phyloP scores from a whole-genome alignment of 495 filamentous ascomycete genomes.

The Aspergillus heteromorphus region DNA sequence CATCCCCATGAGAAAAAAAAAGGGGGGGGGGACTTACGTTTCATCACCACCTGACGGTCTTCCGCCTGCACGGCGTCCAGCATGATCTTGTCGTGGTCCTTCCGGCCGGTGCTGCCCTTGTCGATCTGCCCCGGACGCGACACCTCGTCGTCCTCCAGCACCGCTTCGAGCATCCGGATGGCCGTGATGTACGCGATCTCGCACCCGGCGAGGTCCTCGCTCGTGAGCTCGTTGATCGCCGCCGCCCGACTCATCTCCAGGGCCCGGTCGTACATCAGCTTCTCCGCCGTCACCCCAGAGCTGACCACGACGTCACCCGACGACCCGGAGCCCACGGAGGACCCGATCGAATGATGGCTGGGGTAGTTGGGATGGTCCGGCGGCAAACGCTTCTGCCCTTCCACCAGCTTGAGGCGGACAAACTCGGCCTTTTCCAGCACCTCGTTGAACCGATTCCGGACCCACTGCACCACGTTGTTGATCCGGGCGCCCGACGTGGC shows the following conservation, averaged over 20 bases:
- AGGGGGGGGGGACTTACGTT: conserved; percentile 47
- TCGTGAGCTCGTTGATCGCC: conserved; percentile 90
- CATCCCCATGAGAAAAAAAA: neutral
- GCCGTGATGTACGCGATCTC: conserved; percentile 92
- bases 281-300: conserved; percentile 83
- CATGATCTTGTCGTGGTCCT: conserved; percentile 36
- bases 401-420: conserved; percentile 77
- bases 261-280: conserved; percentile 96
- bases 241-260: conserved; percentile 93
- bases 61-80: conserved; percentile 60
- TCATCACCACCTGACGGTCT: conserved; percentile 66
- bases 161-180: conserved; percentile 87
- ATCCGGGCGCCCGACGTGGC: conserved; percentile 64
- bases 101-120: conserved; percentile 16
- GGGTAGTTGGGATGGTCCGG: conserved; percentile 82
- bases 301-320: conserved; percentile 64
- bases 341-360: conserved; percentile 58
- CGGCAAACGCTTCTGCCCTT: conserved; percentile 80
- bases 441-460: conserved; percentile 89
- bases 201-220: conserved; percentile 81
- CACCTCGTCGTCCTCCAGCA: conserved; percentile 75
- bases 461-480: conserved; percentile 93
- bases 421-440: conserved; percentile 92
- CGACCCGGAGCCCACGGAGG: conserved; percentile 40
- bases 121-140: conserved; percentile 23